Conservation (phyloP, 177 flowering plant species). For the Vitis hybrid region DNA sequence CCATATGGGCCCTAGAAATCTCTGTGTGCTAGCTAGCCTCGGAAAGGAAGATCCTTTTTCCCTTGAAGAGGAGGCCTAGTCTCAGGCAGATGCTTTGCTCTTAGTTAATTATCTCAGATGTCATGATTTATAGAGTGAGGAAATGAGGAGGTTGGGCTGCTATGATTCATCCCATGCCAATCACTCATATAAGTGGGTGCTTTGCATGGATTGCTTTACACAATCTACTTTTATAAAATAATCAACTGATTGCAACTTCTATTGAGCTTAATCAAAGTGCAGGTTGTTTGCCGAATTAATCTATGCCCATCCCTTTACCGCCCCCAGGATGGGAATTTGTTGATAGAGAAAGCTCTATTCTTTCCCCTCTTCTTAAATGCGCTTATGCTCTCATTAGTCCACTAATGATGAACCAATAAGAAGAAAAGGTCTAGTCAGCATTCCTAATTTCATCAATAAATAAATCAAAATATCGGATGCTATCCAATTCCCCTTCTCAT, state of each 20-base stretch:
- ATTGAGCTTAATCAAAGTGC: not conserved
- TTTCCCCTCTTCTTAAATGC: not conserved
- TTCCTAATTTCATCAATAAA: too few species aligned
- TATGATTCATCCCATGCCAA: constrained; percentile 27
- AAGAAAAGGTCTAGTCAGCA: too few species aligned
- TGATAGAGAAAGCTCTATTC: not conserved
- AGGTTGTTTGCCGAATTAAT: not conserved
- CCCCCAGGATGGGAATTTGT: not conserved
- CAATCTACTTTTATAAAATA: not conserved
- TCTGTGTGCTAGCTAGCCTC: not conserved
- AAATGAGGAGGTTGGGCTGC: not conserved
- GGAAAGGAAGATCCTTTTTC: too few species aligned
- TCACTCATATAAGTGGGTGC: constrained; percentile 9
- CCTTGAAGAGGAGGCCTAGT: too few species aligned
- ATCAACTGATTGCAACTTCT: not conserved
- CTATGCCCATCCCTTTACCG: not conserved
- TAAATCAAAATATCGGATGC: too few species aligned
- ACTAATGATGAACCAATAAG: not conserved
- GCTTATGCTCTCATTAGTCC: not conserved
- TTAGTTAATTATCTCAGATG: too few species aligned
- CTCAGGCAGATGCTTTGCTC: not conserved
- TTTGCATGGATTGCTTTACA: constrained; percentile 4
- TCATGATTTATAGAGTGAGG: too few species aligned
- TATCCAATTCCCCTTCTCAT: too few species aligned
- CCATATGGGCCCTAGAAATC: constrained; percentile 13